Evolutionary conservation across 768 basidiomycete species (phyloP).

Genomic region (Mycena kentingensis): DNA sequence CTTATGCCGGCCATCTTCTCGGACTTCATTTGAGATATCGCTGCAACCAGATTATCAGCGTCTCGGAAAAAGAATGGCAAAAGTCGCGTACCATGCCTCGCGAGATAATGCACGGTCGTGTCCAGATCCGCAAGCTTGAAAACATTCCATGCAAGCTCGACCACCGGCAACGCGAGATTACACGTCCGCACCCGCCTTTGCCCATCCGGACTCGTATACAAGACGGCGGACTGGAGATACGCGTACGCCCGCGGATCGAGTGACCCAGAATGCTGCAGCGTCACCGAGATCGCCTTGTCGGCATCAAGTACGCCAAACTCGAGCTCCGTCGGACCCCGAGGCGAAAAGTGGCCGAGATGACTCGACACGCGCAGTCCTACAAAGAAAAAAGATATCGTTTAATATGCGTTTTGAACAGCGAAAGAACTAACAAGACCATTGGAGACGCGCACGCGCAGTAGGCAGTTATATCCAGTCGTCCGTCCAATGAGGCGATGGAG

Average conservation of each 20-base stretch:
- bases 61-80: neutral
- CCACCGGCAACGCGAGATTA: slow-evolving; percentile 84
- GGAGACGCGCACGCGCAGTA: slow-evolving; percentile 81
- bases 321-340: slow-evolving; percentile 68
- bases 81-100: slow-evolving; percentile 68
- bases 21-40: slow-evolving; percentile 61
- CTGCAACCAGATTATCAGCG: slow-evolving; percentile 42
- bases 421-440: slow-evolving; percentile 54
- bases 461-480: slow-evolving; percentile 77
- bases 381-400: slow-evolving; percentile 1
- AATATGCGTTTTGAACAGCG: slow-evolving; percentile 2
- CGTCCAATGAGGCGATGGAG: slow-evolving; percentile 67
- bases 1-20: slow-evolving; percentile 74
- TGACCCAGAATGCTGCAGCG: slow-evolving; percentile 67
- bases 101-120: slow-evolving; percentile 68
- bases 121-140: slow-evolving; percentile 94
- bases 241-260: slow-evolving; percentile 74
- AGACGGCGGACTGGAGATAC: slow-evolving; percentile 81
- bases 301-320: slow-evolving; percentile 80
- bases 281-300: slow-evolving; percentile 74
- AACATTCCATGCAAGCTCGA: slow-evolving; percentile 83
- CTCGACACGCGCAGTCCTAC: slow-evolving; percentile 64
- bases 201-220: slow-evolving; percentile 81
- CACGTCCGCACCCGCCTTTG: slow-evolving; percentile 80
- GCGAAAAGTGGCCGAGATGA: slow-evolving; percentile 75